Base-by-base conservation (phyloP, 768 basidiomycete genomes). In the Mrakia frigida region DNA sequence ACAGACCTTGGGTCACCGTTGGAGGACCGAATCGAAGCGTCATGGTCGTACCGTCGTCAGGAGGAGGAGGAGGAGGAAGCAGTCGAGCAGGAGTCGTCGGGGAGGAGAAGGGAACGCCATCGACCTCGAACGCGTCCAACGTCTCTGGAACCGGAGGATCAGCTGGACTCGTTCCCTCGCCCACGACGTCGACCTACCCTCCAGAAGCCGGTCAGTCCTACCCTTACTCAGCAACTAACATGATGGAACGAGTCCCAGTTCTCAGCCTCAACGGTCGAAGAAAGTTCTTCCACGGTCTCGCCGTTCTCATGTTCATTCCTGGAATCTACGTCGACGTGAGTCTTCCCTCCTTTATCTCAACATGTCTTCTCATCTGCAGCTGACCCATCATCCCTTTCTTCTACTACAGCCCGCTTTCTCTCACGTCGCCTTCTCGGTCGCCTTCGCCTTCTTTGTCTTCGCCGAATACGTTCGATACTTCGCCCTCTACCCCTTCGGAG, bases 391-490 rank as follows among this genome's bases (percentile, higher is more conserved):
- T 25, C 33, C 10, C 75, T 76, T 41, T 63, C 65, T 28, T 73
- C 31, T 0, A 18, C 11, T 37, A 0, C 84, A 98, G 95, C 95
- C 97, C 33, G 95, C 96, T 2, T 99, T 99, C 84, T 90, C 92
- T 43, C 95, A 98, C 83, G 85, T 98, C 61, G 90, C 94, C 13
- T 97, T 99, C 85, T 95, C 92, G 80, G 90, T 89, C 28, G 96
- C 96, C 2, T 98, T 99, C 83, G 90, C 97, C 13, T 83, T 93
- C 79, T 98, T 99, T 85, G 92, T 90, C 33, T 98, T 99, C 82
- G 90, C 92, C 75, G 97, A 99, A 85, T 98, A 98, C 85, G 88
- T 98, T 79, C 92, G 97, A 76, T 99, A 98, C 84, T 99, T 98
- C 84, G 97, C 97, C 52, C 88, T 99, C 69, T 98, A 97, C 84